phyloP scores from a whole-genome alignment of 1,139 yeast genomes.

The Kodamaea arcana region DNA sequence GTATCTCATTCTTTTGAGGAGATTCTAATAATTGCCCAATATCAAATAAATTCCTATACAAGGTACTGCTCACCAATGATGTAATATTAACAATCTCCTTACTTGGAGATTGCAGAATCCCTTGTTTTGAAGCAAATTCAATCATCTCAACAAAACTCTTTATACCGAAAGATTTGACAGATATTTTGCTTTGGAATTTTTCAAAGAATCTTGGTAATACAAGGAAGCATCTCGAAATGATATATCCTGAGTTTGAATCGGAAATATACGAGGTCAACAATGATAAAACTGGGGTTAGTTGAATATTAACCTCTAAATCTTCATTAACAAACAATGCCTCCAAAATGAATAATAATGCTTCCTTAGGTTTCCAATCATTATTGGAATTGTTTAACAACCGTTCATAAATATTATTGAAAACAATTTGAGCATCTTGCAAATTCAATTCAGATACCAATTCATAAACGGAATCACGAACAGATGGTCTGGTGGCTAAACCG shows the following conservation, averaged over 20 bases:
- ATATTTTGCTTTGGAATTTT: slow-evolving; percentile 37
- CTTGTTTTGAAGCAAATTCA: slow-evolving; percentile 17
- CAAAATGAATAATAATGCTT: slow-evolving; percentile 37
- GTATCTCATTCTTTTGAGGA: slow-evolving; percentile 17
- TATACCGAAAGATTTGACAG: slow-evolving; percentile 34
- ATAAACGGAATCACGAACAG: slow-evolving; percentile 50
- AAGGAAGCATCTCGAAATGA: slow-evolving; percentile 45
- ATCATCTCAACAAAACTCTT: slow-evolving; percentile 36
- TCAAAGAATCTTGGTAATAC: slow-evolving; percentile 55
- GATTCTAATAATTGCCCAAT: slow-evolving; percentile 20
- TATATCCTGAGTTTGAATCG: slow-evolving; percentile 20
- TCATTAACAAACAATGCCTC: slow-evolving; percentile 46
- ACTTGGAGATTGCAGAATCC: slow-evolving; percentile 12
- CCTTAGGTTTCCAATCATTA: slow-evolving; percentile 22
- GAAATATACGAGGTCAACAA: slow-evolving; percentile 18
- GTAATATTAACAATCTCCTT: slow-evolving; percentile 38
- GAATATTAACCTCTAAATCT: slow-evolving; percentile 24
- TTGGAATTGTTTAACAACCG: slow-evolving; percentile 10
- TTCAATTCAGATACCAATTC: slow-evolving; percentile 49
- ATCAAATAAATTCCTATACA: slow-evolving; percentile 47
- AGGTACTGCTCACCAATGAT: slow-evolving; percentile 51
- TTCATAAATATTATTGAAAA: slow-evolving; percentile 18
- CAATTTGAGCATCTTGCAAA: slow-evolving; percentile 26
- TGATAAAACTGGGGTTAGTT: slow-evolving; percentile 20
- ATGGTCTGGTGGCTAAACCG: slow-evolving; percentile 50